Base-by-base conservation (phyloP, 2,329 filamentous ascomycete genomes). In the Emmonsiellopsis sp. region DNA sequence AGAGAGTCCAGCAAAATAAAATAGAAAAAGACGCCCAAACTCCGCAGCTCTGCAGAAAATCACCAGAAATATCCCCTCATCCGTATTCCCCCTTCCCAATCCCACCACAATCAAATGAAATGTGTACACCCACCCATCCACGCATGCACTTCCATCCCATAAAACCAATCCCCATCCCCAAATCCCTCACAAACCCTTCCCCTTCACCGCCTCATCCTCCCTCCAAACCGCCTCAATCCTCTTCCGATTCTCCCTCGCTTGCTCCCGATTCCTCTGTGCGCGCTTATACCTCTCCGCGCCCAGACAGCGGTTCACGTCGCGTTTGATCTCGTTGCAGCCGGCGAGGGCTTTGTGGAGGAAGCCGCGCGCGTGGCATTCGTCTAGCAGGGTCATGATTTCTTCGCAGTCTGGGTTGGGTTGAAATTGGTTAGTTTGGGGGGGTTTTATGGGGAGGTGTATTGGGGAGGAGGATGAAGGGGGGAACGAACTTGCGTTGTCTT, bases 341-440 rank as follows among this genome's bases (percentile, higher is more conserved):
- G 93, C 93, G 57, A 89, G 75, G 1, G 88, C 84, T 73, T 95
- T 96, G 82, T 87, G 91, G 54, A 98, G 73, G 73, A 98, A 98
- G 52, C 93, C 93, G 55, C 81, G 81, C 34, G 88, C 87, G 68
- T 98, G 93, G 75, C 93, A 98, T 76, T 96, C 89, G 66, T 97
- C 93, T 61, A 98, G 88, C 47, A 88, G 87, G 50, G 79, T 85
- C 83, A 97, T 95, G 69, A 98, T 83, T 62, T 95, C 90, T 71
- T 92, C 89, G 80, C 93, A 98, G 65, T 86, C 93, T 98, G 31
- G 20, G 57, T 56, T 59, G 50, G 55, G 46, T 50, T 34, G 11
- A 26, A 51, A 52, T 54, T 52, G 54, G 52, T 50, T 50, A 40
- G 44, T 32, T 32, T 26, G 16, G 30, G 13, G 38, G 32, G 20